Evolutionary conservation across 2,329 filamentous ascomycete species (phyloP), one percentile per base, ranked within the genome.

Genomic region (Neofusicoccum kwambonambiense): DNA sequence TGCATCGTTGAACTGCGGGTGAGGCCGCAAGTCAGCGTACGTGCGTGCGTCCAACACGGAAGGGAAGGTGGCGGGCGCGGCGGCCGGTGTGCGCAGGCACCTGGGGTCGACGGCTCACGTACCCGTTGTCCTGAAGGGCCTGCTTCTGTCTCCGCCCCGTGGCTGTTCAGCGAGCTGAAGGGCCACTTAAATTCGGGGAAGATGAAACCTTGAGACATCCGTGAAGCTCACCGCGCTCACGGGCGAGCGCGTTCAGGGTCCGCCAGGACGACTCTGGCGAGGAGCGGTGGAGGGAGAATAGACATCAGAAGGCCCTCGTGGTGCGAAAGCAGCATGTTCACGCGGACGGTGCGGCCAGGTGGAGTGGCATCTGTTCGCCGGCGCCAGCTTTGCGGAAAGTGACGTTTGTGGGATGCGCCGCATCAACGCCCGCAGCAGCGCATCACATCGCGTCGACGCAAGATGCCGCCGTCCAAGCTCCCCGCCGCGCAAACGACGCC

Each of bases 381-480:
- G n/a, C 22, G 7, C 42, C 41, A 31, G 56, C 27, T 45, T 22
- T 39, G 56, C 56, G n/a, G 56, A 58, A 39, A 60, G 56, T 60
- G 56, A 60, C 56, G 56, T 60, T 60, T 58, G 54, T 45, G 54
- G 54, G 54, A 58, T 44, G 54, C 27, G 56, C 41, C 56, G 56
- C 56, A 60, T 37, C 42, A 13, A 49, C 42, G 56, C 42, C 56
- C 27, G 42, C 35, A 34, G 54, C 41, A 41, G 13, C 52, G 52
- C 54, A 58, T 44, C 54, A 39, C 54, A 58, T 58, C 41, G 54
- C 37, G 41, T 19, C 54, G 13, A n/a, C 19, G n/a, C 22, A 9
- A 9, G 11, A n/a, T 12, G 17, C 22, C 15, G 17, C 35, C 2
- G 27, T 31, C 27, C 27, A 31, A 31, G n/a, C 8, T 22, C 13